Conservation (phyloP, 139 green algal genomes). For the Diplosphaera chodatii region DNA sequence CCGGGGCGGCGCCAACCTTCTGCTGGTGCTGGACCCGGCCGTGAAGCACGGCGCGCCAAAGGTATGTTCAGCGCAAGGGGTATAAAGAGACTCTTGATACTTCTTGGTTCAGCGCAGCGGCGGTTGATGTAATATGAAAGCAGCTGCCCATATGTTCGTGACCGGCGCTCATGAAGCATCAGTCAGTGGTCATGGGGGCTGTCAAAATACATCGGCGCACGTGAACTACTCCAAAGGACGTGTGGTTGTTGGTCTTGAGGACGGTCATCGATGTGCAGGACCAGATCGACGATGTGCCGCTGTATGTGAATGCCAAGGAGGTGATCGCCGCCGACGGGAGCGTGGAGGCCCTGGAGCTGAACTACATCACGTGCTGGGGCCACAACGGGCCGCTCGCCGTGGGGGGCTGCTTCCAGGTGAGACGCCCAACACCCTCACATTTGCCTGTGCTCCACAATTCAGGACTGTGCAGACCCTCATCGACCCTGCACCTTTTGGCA, state of each 20-base stretch:
- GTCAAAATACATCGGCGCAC: background rate
- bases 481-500: too few species aligned
- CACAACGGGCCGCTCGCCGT: constrained; percentile 39
- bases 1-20: background rate
- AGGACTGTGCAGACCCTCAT: too few species aligned
- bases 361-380: constrained; percentile 41
- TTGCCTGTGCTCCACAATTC: too few species aligned
- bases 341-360: constrained; percentile 36
- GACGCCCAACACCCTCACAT: too few species aligned
- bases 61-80: background rate
- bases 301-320: constrained; percentile 35
- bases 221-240: background rate
- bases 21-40: constrained; percentile 17
- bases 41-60: constrained; percentile 14
- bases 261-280: constrained; percentile 1
- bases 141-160: too few species aligned
- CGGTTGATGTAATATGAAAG: background rate
- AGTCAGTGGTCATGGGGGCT: too few species aligned
- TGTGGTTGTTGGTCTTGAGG: background rate
- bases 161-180: too few species aligned
- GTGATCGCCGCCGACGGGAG: constrained; percentile 7
- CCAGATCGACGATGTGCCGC: constrained; percentile 26
- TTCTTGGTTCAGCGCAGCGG: too few species aligned
- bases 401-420: background rate
- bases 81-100: too few species aligned